Evolutionary conservation across 257 asterid genomes (phyloP), one percentile per base, ranked within the genome.

Genomic region (Nicotiana knightiana): DNA sequence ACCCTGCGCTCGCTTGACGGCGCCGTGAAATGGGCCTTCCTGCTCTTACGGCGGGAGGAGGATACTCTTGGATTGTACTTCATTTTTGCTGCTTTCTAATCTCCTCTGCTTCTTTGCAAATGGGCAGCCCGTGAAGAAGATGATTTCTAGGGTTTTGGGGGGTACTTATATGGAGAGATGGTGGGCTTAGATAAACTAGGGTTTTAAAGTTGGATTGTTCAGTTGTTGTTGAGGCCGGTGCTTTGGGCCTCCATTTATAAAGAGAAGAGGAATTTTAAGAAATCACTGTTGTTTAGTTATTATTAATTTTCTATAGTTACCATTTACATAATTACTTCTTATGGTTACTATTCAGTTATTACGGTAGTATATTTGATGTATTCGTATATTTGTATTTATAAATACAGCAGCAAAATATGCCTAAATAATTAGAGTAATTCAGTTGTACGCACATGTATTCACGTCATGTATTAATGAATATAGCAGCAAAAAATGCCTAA

Each of bases 31-130:
- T 73, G 62, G 15, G 63, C 79, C 4, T 73, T 73, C 10, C 62
- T 26, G 26, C 62, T 48, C 79, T 73, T 73, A 1, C 46, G 39
- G 46, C 63, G 79, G 7, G 79, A 73, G 63, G 79, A 73, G 79
- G 79, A 48, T 24, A 75, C 63, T 15, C 63, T 73, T 51, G 79
- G 63, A 51, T 73, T 73, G 5, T 73, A 73, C 79, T 73, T 73
- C 79, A 73, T 73, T 26, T 48, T 73, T 73, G 79, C 16, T 43
- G 78, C 2, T 43, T 43, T 12, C 33, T 2, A 1, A 10, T 24
- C 35, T 43, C 21, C 78, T 71, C 59, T 71, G 21, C 77, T n/a
- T 37, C 57, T 39, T 53, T n/a, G 35, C 6, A 6, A 70, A 70
- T 70, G 37, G 18, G 58, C 58, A 46, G 78, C 37, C 35, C 21